Base-by-base conservation (phyloP, 441 rosid species). In the Adansonia madagascariensis region DNA sequence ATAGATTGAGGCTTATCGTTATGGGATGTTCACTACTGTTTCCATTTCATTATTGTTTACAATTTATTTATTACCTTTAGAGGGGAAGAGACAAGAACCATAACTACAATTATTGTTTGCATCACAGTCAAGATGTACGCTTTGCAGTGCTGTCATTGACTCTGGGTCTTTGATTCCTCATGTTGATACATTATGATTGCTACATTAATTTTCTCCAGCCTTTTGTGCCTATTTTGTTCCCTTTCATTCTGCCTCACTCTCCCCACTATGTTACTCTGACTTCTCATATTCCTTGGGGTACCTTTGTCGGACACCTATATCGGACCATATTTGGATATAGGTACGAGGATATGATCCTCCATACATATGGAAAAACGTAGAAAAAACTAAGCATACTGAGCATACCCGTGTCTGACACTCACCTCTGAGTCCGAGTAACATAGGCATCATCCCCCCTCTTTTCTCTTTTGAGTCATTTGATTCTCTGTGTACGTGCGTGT, bases 71-170 rank as follows among this genome's bases (percentile, higher is more conserved):
- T 63, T 74, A 35, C 63, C 64, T 83, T 76, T 79, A 69, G 24
- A 75, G 72, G 61, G 79, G 70, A 81, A 67, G 74, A 71, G 72
- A 64, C 49, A 71, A 73, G 75, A 82, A 79, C 75, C 44, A 50
- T 85, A 78, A 85, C 82, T 77, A 39, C 75, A 68, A 3, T 86
- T 84, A 71, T 78, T 82, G 75, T 88, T 82, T 85, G 79, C 77
- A 77, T 84, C 76, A 84, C 93, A 95, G 99, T 88, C 95, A 67
- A 93, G 98, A 86, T 95, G 99, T 89, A 86, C 87, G 62, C 83
- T 93, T 55, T 95, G 99, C 96, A 88, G 81, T 88, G 84, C 89
- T 35, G 96, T 91, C 81, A 88, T 95, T 73, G 93, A 90, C 79
- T 61, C 90, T 66, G 89, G 87, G 44, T 81, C 96, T 70, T 81